Evolutionary conservation across 1,284 basidiomycete species (phyloP).

Genomic region (Leccinum subfulvum): DNA sequence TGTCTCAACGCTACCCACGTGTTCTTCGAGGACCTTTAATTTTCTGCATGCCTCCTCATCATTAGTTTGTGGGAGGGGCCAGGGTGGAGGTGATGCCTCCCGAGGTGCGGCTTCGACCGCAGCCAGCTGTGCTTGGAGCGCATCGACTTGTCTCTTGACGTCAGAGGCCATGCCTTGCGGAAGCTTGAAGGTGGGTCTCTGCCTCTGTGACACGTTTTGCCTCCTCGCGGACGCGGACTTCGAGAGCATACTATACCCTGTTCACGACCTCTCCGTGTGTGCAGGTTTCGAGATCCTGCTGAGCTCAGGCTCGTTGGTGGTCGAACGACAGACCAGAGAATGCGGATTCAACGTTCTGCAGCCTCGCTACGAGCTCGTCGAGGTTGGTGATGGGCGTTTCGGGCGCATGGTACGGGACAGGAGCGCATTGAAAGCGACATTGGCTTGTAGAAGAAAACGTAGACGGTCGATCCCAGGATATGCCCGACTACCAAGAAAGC

Average conservation of each 20-base stretch:
- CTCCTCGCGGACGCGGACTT: constrained; percentile 57
- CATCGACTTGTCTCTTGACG: constrained; percentile 57
- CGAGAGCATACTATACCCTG: constrained; percentile 50
- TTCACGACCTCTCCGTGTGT: constrained; percentile 50
- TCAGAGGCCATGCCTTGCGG: constrained; percentile 42
- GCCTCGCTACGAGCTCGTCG: constrained; percentile 66
- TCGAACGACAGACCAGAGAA: constrained; percentile 58
- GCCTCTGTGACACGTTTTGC: constrained; percentile 48
- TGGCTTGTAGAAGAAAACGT: constrained; percentile 45
- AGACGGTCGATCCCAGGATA: constrained; percentile 42
- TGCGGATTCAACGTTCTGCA: constrained; percentile 63
- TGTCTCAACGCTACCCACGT: constrained; percentile 64
- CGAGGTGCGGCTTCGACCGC: constrained; percentile 44
- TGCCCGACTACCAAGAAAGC: constrained; percentile 37
- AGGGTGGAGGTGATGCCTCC: constrained; percentile 10
- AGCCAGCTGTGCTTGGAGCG: constrained; percentile 48
- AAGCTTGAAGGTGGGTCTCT: constrained; percentile 48
- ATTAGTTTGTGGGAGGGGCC: constrained; percentile 23
- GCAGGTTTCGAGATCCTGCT: constrained; percentile 50
- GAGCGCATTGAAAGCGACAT: constrained; percentile 26
- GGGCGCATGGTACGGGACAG: too few species aligned
- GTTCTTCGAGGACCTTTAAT: constrained; percentile 57
- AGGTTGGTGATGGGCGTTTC: constrained; percentile 62
- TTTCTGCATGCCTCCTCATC: constrained; percentile 59
- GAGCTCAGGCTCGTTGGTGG: constrained; percentile 45